These are phyloP conservation scores for Apiotrichum laibachii DNA, from an alignment of 1,284 basidiomycete species.

Conservation along the genomic window DNA sequence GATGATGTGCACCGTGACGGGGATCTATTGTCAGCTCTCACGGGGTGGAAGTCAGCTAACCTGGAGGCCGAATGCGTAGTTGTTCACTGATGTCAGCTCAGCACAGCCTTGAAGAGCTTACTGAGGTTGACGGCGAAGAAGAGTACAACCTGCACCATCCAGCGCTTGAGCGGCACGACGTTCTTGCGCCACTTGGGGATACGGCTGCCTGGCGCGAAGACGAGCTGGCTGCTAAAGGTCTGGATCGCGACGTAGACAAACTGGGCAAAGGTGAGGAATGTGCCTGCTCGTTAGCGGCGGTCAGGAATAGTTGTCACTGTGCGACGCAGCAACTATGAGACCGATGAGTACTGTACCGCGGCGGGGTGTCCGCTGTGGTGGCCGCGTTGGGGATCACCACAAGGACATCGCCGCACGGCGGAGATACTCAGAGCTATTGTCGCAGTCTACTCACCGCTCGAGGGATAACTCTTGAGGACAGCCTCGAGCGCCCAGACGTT, in stretches of 20 bases:
- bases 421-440: too few relatives aligned
- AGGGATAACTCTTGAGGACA: constrained; percentile 65
- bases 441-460: constrained; percentile 58
- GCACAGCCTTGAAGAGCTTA: constrained; percentile 13
- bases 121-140: constrained; percentile 71
- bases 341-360: too few relatives aligned
- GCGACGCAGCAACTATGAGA: too few relatives aligned
- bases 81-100: constrained; percentile 63
- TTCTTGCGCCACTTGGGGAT: constrained; percentile 51
- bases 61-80: constrained; percentile 75
- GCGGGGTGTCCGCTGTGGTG: too few relatives aligned
- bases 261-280: constrained; percentile 80
- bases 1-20: constrained; percentile 91
- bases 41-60: constrained; percentile 18
- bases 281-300: constrained; percentile 56
- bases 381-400: too few relatives aligned
- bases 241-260: constrained; percentile 69
- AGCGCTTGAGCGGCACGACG: constrained; percentile 69
- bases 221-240: constrained; percentile 42
- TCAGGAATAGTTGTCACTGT: too few relatives aligned
- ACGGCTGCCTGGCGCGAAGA: constrained; percentile 19
- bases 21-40: constrained; percentile 58
- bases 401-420: too few relatives aligned
- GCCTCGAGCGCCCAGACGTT: constrained; percentile 55
- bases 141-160: constrained; percentile 75